phyloP scores from a whole-genome alignment of 345 rosid species.

The Salix dunnii region DNA sequence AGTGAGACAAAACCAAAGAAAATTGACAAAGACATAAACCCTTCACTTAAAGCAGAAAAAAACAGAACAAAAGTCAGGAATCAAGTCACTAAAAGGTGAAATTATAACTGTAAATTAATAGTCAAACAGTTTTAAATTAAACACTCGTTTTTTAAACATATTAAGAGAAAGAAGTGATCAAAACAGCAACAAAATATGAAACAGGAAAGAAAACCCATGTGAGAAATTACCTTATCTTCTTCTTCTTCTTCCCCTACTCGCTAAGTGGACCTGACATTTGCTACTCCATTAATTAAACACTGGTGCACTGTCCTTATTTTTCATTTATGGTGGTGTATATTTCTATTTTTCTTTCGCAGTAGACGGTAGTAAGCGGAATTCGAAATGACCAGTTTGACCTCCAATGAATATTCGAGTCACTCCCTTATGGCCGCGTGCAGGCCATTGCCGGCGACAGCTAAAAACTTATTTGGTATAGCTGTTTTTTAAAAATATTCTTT shows the following conservation, averaged over 20 bases:
- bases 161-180: background rate
- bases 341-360: background rate
- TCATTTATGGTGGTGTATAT: background rate
- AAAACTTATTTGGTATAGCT: too few relatives aligned
- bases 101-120: background rate
- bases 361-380: background rate
- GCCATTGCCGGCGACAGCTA: background rate
- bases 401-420: background rate
- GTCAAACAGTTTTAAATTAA: background rate
- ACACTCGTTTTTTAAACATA: background rate
- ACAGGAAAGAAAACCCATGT: background rate
- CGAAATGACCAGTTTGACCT: background rate
- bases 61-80: background rate
- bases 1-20: background rate
- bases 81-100: background rate
- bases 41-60: background rate
- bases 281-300: background rate
- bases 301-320: background rate
- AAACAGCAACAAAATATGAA: background rate
- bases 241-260: background rate
- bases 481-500: too few relatives aligned
- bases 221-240: background rate
- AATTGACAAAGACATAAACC: background rate
- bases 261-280: background rate
- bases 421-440: background rate